Conservation (phyloP, 192 early-diverging fungal species). For the Podila verticillata region DNA sequence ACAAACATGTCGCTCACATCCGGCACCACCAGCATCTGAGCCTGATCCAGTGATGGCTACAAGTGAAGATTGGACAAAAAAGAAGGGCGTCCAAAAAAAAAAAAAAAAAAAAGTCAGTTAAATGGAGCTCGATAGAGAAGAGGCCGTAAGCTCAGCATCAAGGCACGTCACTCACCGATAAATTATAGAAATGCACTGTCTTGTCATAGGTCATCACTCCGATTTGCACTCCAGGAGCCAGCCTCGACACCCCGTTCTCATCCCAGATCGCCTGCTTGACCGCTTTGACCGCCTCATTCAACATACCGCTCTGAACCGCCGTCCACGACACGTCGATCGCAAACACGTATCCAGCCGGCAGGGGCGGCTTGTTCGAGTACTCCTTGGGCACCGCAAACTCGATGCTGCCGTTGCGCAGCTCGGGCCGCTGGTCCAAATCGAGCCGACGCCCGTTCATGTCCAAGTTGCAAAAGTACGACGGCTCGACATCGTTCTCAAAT, state of each 20-base stretch:
- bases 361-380: constrained; percentile 75
- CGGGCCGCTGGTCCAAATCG: constrained; percentile 87
- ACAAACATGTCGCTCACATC: constrained; percentile 95
- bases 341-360: constrained; percentile 84
- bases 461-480: constrained; percentile 92
- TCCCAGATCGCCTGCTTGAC: constrained; percentile 78
- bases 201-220: constrained; percentile 93
- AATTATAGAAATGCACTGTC: constrained; percentile 94
- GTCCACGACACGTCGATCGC: constrained; percentile 95
- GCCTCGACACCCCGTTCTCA: constrained; percentile 39
- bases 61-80: not conserved
- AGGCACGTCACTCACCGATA: constrained; percentile 63
- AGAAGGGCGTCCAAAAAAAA: not conserved
- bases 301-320: constrained; percentile 86
- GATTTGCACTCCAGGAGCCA: constrained; percentile 72
- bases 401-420: constrained; percentile 88
- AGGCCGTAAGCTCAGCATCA: not conserved
- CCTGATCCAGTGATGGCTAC: constrained; percentile 82
- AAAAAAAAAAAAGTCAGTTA: not conserved
- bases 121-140: not conserved
- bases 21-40: constrained; percentile 94
- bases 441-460: constrained; percentile 92
- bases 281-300: constrained; percentile 69
- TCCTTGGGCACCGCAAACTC: constrained; percentile 91
- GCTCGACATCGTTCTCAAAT: constrained; percentile 87